Evolutionary conservation across 2,329 filamentous ascomycete species (phyloP).

Genomic region (Clonostachys rosea): DNA sequence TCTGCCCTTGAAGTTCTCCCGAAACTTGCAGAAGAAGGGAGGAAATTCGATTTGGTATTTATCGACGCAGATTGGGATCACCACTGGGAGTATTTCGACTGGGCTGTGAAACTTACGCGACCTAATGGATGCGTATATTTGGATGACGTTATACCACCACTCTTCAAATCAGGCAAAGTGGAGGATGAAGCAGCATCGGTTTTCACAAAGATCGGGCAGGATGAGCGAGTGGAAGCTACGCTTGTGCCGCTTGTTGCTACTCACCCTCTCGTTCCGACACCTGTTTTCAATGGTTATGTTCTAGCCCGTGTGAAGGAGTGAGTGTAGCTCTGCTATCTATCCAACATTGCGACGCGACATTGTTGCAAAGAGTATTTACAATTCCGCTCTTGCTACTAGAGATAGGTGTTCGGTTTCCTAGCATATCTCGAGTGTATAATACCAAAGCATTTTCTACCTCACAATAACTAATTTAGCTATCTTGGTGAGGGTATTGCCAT

Average conservation of each 20-base stretch:
- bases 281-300: conserved; percentile 4
- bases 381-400: too few species aligned
- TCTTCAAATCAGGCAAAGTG: conserved; percentile 3
- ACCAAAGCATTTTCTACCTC: too few species aligned
- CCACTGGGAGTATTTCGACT: conserved; percentile 41
- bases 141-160: conserved; percentile 39
- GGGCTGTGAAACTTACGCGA: conserved; percentile 32
- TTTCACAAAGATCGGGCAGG: conserved; percentile 11
- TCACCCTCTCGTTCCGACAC: conserved; percentile 7
- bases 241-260: conserved; percentile 13
- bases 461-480: too few species aligned
- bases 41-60: conserved; percentile 43
- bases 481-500: too few species aligned
- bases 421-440: too few species aligned
- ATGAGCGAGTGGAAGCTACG: conserved; percentile 15
- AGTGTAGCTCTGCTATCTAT: too few species aligned
- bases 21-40: conserved; percentile 30
- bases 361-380: too few species aligned
- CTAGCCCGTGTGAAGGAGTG: neutral
- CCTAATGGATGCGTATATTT: conserved; percentile 35
- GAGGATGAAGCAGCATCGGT: conserved; percentile 6
- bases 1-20: conserved; percentile 31
- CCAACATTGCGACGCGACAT: too few species aligned
- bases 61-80: conserved; percentile 48
- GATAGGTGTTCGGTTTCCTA: too few species aligned